These are phyloP conservation scores for Sarocladium kiliense DNA, from an alignment of 2,329 filamentous ascomycete genomes.

Conservation along the genomic window DNA sequence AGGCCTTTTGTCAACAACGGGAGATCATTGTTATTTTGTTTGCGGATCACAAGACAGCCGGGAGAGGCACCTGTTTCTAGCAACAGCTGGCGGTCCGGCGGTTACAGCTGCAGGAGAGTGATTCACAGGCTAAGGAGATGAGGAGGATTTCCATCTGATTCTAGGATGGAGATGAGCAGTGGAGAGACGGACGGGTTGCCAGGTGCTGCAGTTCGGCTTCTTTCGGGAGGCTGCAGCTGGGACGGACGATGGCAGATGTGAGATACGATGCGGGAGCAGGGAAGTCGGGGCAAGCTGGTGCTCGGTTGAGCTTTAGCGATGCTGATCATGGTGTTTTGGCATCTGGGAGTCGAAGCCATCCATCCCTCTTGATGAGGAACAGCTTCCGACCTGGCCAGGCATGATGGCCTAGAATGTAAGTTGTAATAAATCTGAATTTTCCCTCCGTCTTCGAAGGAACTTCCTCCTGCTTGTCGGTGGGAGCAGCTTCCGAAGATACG, in stretches of 20 bases:
- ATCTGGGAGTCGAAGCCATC: no score
- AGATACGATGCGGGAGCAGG: not conserved
- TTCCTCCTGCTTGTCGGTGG: no score
- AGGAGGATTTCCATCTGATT: constrained; percentile 4
- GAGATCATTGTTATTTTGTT: constrained; percentile 2
- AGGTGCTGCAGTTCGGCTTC: not conserved
- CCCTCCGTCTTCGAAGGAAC: no score
- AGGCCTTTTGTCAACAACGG: not conserved
- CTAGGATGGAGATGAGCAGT: not conserved
- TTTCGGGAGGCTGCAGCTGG: not conserved
- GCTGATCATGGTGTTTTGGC: not conserved
- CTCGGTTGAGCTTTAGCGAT: not conserved
- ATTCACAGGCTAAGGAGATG: not conserved
- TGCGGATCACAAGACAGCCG: constrained; percentile 2
- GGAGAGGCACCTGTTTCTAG: not conserved
- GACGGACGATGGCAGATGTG: not conserved
- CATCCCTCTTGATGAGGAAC: no score
- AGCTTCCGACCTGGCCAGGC: no score
- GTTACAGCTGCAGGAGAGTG: not conserved
- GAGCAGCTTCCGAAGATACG: no score
- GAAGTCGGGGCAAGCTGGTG: not conserved
- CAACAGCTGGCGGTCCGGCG: not conserved
- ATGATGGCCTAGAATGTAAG: no score
- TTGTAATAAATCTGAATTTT: no score
- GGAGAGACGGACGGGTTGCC: not conserved